Conservation (phyloP, 2,329 filamentous ascomycete genomes). For the Penicillium olsonii region DNA sequence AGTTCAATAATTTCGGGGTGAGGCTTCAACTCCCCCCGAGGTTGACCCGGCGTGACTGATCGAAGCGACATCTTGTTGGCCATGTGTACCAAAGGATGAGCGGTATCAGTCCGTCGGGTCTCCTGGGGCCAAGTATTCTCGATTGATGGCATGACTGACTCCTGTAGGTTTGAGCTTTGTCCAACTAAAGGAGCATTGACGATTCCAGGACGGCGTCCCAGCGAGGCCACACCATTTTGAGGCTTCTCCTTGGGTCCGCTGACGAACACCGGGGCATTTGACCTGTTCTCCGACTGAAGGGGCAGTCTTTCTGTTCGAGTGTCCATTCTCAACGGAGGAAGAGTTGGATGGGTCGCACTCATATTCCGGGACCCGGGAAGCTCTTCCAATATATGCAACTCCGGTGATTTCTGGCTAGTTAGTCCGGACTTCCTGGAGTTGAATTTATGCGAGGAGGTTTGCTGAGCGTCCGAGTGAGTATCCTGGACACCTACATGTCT, state of each 20-base stretch:
- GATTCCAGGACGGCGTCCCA: conserved; percentile 18
- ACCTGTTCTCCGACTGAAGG: conserved; percentile 17
- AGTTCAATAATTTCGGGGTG: conserved; percentile 20
- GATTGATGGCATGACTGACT: conserved; percentile 39
- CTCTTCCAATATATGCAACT: conserved; percentile 20
- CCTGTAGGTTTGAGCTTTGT: conserved; percentile 25
- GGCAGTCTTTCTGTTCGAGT: conserved; percentile 19
- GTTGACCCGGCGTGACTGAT: conserved; percentile 32
- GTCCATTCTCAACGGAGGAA: conserved; percentile 24
- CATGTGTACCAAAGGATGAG: conserved; percentile 27
- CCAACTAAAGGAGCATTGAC: conserved; percentile 17
- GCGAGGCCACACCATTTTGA: conserved; percentile 18
- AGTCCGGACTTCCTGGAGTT: conserved; percentile 20
- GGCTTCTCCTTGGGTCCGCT: conserved; percentile 28
- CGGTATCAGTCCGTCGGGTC: conserved; percentile 24
- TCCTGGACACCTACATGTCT: conserved; percentile 16
- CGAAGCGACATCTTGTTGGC: conserved; percentile 33
- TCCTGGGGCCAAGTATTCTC: conserved; percentile 29
- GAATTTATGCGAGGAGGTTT: conserved; percentile 9
- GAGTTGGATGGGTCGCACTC: conserved; percentile 25
- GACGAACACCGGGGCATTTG: conserved; percentile 35
- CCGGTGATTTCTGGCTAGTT: conserved; percentile 28
- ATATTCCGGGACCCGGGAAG: conserved; percentile 18
- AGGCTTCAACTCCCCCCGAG: conserved; percentile 25
- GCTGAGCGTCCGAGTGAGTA: conserved; percentile 14